phyloP scores from a whole-genome alignment of 495 filamentous ascomycete species.

The Talaromyces borbonicus region DNA sequence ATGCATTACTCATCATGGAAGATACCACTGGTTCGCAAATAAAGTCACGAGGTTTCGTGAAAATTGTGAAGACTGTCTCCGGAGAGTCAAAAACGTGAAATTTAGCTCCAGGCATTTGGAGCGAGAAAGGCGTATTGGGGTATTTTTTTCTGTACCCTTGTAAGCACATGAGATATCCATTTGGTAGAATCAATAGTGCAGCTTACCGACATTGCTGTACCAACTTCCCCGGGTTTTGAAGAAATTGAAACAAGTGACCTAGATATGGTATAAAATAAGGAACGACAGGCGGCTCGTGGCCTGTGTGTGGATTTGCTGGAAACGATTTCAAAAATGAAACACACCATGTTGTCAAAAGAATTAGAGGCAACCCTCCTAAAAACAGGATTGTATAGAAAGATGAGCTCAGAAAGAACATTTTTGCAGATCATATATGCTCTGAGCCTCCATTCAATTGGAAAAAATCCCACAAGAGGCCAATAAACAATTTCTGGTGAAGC shows the following conservation, averaged over 20 bases:
- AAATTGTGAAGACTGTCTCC: constrained; percentile 3
- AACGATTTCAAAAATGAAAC: background rate
- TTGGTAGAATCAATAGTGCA: background rate
- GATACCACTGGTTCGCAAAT: constrained; percentile 6
- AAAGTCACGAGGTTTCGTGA: constrained; percentile 3
- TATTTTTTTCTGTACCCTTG: constrained; percentile 1
- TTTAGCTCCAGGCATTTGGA: constrained; percentile 6
- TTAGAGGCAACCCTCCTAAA: background rate
- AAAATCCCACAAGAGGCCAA: too few species aligned
- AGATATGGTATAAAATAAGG: constrained; percentile 8
- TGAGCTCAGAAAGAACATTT: too few species aligned
- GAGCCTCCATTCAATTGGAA: too few species aligned
- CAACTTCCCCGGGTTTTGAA: constrained; percentile 1
- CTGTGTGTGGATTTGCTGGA: background rate
- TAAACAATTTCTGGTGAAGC: too few species aligned
- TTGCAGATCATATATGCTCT: too few species aligned
- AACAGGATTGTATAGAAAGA: background rate
- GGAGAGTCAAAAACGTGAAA: constrained; percentile 8
- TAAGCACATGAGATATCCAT: background rate
- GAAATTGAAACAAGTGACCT: constrained; percentile 5
- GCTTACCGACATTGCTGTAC: background rate
- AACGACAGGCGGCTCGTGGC: constrained; percentile 6
- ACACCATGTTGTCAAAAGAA: background rate
- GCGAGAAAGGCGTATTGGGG: constrained; percentile 4
- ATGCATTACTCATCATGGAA: constrained; percentile 8